Evolutionary conservation across 169 alveolate species (phyloP), one percentile per base, ranked within the genome.

Genomic region (Babesia bovis): DNA sequence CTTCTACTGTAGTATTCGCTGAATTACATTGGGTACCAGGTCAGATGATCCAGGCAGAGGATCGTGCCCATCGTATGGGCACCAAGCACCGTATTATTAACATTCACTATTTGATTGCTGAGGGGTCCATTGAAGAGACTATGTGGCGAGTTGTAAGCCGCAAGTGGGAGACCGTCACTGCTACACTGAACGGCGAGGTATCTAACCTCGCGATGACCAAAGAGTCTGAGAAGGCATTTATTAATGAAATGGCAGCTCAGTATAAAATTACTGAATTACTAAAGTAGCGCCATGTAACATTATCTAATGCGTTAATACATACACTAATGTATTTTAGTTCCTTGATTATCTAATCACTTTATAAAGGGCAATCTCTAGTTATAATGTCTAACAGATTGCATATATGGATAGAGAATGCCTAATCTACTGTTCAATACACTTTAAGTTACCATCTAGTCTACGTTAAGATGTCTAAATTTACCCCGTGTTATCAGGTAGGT

Each of bases 1-100:
- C 99, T 2, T 94, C 97, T 30, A 95, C 98, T 41, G 98, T 96
- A n/a, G 97, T 97, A 40, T 96, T 96, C 81, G 98, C 98, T 21
- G 99, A 97, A 85, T 78, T 97, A 75, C 91, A 91, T 75, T 97
- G 99, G 98, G 98, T 97, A 17, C 99, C 99, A 13, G 98, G 98
- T 3, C 89, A 90, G 53, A 94, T 96, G 94, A 82, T 92, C 19
- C 97, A 97, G 89, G 99, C 99, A 12, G 99, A 97, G 85, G 99
- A 95, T 85, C 84, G 99, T 28, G 98, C 96, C 30, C 99, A 97
- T 85, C 89, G 99, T 47, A 96, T 97, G 25, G 99, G 99, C 12
- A 85, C 94, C 15, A 76, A 85, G 58, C 89, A 88, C 79, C 66
- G 89, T 19, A 59, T 68, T 23, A 85, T 93, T 51, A 78, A 93